Evolutionary conservation across 441 rosid species (phyloP), one percentile per base, ranked within the genome.

Genomic region (Omphalea diandra): DNA sequence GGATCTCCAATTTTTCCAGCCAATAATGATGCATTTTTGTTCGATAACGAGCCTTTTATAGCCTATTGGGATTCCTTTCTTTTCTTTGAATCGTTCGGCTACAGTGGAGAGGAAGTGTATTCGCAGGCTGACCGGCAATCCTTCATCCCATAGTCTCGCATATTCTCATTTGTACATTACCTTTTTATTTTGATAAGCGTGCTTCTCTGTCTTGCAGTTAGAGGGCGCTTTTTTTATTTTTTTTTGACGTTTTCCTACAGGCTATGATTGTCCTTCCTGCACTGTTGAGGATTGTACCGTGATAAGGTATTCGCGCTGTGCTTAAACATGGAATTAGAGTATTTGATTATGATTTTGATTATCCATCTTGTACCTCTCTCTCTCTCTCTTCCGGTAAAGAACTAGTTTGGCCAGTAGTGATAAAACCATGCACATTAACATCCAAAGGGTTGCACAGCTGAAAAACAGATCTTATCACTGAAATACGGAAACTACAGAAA

Each of bases 41-140:
- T 77, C 63, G 86, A 87, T 52, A 82, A 82, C 3, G 79, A 77
- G 62, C 90, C 84, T 35, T 80, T 76, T 65, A 47, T 79, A 58
- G 70, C 82, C 67, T 78, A 77, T 29, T 57, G 82, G 44, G 86
- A 88, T 76, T 83, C 89, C 69, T 84, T 80, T 41, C 71, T 76
- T 44, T 56, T 79, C 75, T 78, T 82, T 56, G 84, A 85, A 71
- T 52, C 82, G 52, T 71, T 69, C 15, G 81, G 52, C 24, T 41
- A 35, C 52, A 27, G 22, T 18, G 63, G 61, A 12, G 63, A 40
- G 74, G 55, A 60, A 50, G 49, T 54, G 26, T 49, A 43, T 54
- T 66, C 66, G 22, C 55, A 75, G 49, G 20, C 17, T 17, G 43
- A 53, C 65, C 15, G 61, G 53, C 62, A 67, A 49, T 2, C 52